Evolutionary conservation across 192 early-diverging fungal species (phyloP), one percentile per base, ranked within the genome.

Genomic region (Umbelopsis isabellina): DNA sequence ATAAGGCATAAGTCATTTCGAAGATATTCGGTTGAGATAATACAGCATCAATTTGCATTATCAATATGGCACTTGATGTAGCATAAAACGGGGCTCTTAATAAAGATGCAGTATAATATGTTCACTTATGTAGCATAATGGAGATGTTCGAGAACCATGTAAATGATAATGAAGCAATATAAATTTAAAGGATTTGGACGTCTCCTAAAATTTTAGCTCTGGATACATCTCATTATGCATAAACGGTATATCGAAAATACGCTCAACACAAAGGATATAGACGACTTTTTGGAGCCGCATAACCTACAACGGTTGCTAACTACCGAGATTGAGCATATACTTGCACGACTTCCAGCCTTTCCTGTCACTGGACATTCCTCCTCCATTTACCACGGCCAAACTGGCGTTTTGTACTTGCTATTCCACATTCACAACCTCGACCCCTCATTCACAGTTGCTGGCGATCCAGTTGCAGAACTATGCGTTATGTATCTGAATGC

Each of bases 391-490:
- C 55, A 61, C 13, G 55, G 55, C 2, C 55, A 61, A 6, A 25
- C 55, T 25, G 55, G 55, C 27, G 33, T 61, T 10, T 30, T 61
- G 3, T 61, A 61, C 25, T 35, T 61, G 13, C 55, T 61, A 35
- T 61, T 61, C 55, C 55, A 61, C 30, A 35, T 61, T 61, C 55
- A 61, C 30, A 61, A 61, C 33, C 27, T 61, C 16, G 55, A 61
- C 12, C 55, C 55, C 33, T 61, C 55, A 11, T 16, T 61, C 55
- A 61, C 55, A 15, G 30, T 61, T 0, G 55, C 55, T 18, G 55
- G 55, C 18, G 55, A 61, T 61, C 25, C 55, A 18, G 55, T 61
- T 27, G 55, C 55, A 35, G 55, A 61, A 25, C 30, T 61, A 30
- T 61, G 55, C 27, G 55, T 12, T 18, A 61, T 61, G 55, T 61